These are phyloP conservation scores for Candida pseudocylindracea DNA, from an alignment of 1,139 yeast species.

Conservation along the genomic window DNA sequence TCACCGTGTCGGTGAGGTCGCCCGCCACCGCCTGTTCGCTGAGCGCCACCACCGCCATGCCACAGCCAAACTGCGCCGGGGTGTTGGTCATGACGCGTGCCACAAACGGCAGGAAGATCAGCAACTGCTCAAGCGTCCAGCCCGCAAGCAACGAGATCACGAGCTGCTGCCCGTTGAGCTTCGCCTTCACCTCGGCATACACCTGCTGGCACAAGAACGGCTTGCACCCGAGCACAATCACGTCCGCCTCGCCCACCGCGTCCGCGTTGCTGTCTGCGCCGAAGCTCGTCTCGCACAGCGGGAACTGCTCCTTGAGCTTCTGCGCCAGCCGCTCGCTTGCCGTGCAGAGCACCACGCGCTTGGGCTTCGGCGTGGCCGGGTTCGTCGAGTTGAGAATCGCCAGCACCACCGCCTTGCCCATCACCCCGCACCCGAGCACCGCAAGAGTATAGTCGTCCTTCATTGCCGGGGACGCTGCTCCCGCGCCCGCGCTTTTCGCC, in stretches of 20 bases:
- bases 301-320: constrained; percentile 17
- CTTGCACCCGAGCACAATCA: constrained; percentile 67
- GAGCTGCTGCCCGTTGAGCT: constrained; percentile 30
- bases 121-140: constrained; percentile 56
- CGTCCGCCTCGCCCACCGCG: constrained; percentile 42
- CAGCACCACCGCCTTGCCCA: constrained; percentile 89
- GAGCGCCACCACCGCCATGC: constrained; percentile 77
- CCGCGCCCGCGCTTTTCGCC: no score
- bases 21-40: constrained; percentile 22
- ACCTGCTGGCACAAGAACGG: constrained; percentile 58
- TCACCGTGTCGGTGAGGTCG: constrained; percentile 15
- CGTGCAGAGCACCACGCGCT: constrained; percentile 34
- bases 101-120: constrained; percentile 27
- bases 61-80: constrained; percentile 81
- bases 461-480: no score
- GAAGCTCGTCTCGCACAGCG: constrained; percentile 14
- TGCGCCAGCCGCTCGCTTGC: constrained; percentile 27
- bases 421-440: constrained; percentile 82
- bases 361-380: constrained; percentile 49
- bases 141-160: constrained; percentile 83
- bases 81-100: constrained; percentile 98
- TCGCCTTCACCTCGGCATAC: constrained; percentile 17
- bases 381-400: constrained; percentile 38
- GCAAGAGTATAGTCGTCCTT: constrained; percentile 30
- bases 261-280: constrained; percentile 26